A percentile compares a stretch with the other conserved stretches of the same genome.
These are phyloP conservation scores for Pythium folliculosum DNA, from an alignment of 352 stramenopile genomes.

Conservation along the genomic window DNA sequence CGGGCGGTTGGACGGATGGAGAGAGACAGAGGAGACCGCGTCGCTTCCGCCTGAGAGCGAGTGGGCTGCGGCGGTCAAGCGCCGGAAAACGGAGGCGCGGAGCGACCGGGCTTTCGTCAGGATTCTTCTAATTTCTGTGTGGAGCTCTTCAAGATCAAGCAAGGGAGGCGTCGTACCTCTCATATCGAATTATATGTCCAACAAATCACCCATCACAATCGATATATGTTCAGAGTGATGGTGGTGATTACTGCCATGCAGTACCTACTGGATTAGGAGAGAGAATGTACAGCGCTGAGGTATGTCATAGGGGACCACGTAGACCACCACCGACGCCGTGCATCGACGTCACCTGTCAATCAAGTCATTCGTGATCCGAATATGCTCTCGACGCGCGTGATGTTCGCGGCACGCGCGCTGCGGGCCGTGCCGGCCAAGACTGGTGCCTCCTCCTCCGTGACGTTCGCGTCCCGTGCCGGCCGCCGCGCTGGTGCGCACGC, in stretches of 20 bases:
- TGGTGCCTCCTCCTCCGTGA: constrained; percentile 2
- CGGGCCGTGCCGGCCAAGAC: constrained; percentile 6
- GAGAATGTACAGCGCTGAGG: not conserved
- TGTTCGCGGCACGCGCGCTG: constrained; percentile 21
- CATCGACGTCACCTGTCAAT: constrained; percentile 1
- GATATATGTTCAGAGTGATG: not conserved
- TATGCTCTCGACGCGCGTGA: constrained; percentile 29
- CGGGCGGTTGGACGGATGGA: not conserved
- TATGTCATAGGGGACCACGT: not conserved
- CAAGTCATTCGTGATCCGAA: not conserved
- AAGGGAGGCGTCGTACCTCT: not conserved
- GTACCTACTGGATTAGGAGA: not conserved
- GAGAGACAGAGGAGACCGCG: not conserved
- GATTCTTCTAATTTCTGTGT: not conserved
- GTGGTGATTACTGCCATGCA: not conserved
- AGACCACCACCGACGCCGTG: not conserved
- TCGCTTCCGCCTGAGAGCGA: not conserved
- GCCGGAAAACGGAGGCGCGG: not conserved
- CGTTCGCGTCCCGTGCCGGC: constrained; percentile 20
- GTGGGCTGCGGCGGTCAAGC: not conserved
- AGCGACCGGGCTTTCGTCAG: not conserved
- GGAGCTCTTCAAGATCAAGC: not conserved
- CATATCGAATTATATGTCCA: constrained; percentile 2
- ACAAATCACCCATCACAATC: not conserved
- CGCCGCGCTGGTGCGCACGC: constrained; percentile 3